Evolutionary conservation across 2,329 filamentous ascomycete species (phyloP).

Genomic region (Alternaria novae-zelandiae): DNA sequence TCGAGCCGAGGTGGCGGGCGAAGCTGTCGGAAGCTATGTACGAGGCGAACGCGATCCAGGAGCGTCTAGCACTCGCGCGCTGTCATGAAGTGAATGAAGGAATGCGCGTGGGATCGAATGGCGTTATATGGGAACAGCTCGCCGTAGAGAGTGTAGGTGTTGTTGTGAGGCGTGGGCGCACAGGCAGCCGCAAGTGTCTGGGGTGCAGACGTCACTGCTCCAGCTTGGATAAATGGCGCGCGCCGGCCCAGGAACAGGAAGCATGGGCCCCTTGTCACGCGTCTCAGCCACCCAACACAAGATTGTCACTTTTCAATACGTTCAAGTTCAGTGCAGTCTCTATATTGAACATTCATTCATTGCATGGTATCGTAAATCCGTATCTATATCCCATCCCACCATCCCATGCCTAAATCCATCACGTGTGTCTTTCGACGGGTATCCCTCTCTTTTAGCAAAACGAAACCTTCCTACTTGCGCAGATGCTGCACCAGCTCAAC

Average conservation of each 20-base stretch:
- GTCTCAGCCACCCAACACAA: conserved; percentile 7
- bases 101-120: neutral
- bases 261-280: conserved; percentile 16
- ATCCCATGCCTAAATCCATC: conserved; percentile 20
- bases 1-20: conserved; percentile 21
- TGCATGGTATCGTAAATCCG: conserved; percentile 28
- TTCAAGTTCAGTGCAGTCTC: neutral
- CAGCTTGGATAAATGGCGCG: conserved; percentile 11
- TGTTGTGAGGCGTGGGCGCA: conserved; percentile 15
- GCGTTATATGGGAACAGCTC: neutral
- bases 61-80: neutral
- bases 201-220: conserved; percentile 27
- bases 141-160: neutral
- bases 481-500: conserved; percentile 66
- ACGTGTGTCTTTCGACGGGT: conserved; percentile 37
- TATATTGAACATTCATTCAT: conserved; percentile 21
- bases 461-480: conserved; percentile 43
- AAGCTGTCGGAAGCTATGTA: conserved; percentile 12
- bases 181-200: conserved; percentile 12
- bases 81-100: neutral
- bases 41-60: neutral
- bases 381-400: conserved; percentile 21
- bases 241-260: conserved; percentile 22
- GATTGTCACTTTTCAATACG: too few relatives aligned
- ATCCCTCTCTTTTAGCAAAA: conserved; percentile 26